These are phyloP conservation scores for Brasilioporus rufonigricans DNA, from an alignment of 768 basidiomycete genomes.

Conservation along the genomic window DNA sequence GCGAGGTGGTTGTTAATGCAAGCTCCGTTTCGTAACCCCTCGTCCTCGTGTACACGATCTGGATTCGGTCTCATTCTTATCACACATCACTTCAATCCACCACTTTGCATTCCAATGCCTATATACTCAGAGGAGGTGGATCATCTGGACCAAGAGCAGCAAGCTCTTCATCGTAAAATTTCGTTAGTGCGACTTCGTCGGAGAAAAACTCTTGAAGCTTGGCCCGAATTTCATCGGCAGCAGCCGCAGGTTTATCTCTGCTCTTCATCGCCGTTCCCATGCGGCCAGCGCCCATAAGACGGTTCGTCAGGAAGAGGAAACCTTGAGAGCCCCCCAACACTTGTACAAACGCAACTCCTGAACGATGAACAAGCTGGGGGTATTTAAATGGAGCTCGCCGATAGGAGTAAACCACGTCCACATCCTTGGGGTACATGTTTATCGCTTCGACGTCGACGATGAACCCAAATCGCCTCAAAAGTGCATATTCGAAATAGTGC, in stretches of 20 bases:
- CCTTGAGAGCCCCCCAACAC: constrained; percentile 77
- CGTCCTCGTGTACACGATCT: constrained; percentile 2
- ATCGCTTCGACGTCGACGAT: constrained; percentile 82
- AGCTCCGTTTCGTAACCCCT: constrained; percentile 34
- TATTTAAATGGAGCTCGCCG: constrained; percentile 73
- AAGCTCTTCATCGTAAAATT: constrained; percentile 75
- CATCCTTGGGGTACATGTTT: constrained; percentile 70
- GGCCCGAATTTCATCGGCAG: constrained; percentile 60
- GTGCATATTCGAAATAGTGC: constrained; percentile 79
- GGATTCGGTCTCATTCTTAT: neutral
- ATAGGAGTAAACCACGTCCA: constrained; percentile 89
- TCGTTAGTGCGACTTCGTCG: constrained; percentile 48
- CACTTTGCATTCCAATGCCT: constrained; percentile 15
- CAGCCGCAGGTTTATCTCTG: constrained; percentile 54
- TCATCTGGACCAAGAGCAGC: constrained; percentile 46
- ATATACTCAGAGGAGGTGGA: constrained; percentile 45
- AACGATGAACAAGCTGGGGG: constrained; percentile 90
- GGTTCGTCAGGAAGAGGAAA: constrained; percentile 87
- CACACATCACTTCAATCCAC: constrained; percentile 8
- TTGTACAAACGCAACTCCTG: constrained; percentile 89
- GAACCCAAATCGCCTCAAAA: constrained; percentile 76
- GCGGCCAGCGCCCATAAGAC: constrained; percentile 72
- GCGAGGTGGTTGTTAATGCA: constrained; percentile 62
- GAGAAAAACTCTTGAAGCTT: constrained; percentile 65
- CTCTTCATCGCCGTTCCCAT: constrained; percentile 53